Evolutionary conservation across 2,329 filamentous ascomycete genomes (phyloP).

Genomic region (Sclerotinia subarctica): DNA sequence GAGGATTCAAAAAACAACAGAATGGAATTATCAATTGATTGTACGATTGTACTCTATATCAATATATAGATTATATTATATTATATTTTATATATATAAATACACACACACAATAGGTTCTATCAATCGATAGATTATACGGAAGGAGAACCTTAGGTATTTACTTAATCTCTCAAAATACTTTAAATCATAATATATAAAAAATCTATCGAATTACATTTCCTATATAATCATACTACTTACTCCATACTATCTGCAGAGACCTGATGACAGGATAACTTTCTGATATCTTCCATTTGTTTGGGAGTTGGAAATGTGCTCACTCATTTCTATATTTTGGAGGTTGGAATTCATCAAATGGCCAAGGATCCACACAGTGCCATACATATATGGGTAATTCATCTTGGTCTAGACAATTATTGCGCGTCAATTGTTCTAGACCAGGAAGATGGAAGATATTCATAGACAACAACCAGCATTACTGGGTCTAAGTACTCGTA

Average conservation of each 20-base stretch:
- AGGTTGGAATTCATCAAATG: neutral
- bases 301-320: neutral
- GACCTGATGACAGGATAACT: neutral
- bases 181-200: too few species aligned
- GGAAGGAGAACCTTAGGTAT: too few species aligned
- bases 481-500: neutral
- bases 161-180: too few species aligned
- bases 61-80: too few species aligned
- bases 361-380: too few species aligned
- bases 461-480: neutral
- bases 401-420: neutral
- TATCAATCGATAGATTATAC: too few species aligned
- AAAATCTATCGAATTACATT: too few species aligned
- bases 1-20: neutral
- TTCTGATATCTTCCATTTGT: neutral
- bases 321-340: neutral
- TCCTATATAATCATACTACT: too few species aligned
- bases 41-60: neutral
- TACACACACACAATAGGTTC: too few species aligned
- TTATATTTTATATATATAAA: too few species aligned
- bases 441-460: neutral
- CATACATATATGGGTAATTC: neutral
- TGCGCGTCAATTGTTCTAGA: slow-evolving; percentile 11
- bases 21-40: neutral
- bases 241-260: too few species aligned